These are phyloP conservation scores for Fusarium udum DNA, from an alignment of 2,329 filamentous ascomycete species.

Conservation along the genomic window DNA sequence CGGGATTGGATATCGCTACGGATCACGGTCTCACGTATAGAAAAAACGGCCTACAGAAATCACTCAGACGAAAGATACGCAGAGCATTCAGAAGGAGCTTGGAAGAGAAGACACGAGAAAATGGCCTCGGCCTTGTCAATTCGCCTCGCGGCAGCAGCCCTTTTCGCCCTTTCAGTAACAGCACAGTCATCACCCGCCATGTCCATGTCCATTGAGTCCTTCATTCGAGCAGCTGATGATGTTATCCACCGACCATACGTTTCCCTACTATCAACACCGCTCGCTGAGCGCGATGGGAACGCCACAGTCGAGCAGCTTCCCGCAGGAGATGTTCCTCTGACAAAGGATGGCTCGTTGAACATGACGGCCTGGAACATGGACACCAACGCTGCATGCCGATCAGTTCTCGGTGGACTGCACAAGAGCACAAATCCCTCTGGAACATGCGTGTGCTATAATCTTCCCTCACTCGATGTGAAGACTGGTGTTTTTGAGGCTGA, in stretches of 20 bases:
- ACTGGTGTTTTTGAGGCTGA: constrained; percentile 81
- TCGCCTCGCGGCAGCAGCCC: constrained; percentile 28
- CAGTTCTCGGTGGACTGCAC: constrained; percentile 63
- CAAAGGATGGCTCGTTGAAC: constrained; percentile 59
- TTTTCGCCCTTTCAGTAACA: constrained; percentile 33
- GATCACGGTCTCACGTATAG: constrained; percentile 11
- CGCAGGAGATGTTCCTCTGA: constrained; percentile 47
- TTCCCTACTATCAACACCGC: constrained; percentile 28
- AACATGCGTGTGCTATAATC: constrained; percentile 83
- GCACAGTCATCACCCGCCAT: constrained; percentile 21
- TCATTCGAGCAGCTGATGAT: constrained; percentile 43
- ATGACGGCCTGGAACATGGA: constrained; percentile 64
- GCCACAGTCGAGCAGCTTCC: constrained; percentile 26
- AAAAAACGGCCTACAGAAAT: background rate
- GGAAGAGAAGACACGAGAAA: constrained; percentile 1
- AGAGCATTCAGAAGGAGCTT: background rate
- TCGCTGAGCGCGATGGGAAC: constrained; percentile 30
- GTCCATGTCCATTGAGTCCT: constrained; percentile 13
- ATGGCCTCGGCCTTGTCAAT: constrained; percentile 38
- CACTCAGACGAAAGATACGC: constrained; percentile 6
- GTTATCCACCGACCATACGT: constrained; percentile 46
- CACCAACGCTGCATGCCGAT: constrained; percentile 67
- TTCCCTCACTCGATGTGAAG: constrained; percentile 73
- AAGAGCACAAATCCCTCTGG: constrained; percentile 77
- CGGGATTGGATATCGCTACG: background rate